Percentiles rank a stretch among this genome's conserved stretches.
phyloP scores from a whole-genome alignment of 2,329 filamentous ascomycete genomes.

The Monilinia fructicola region DNA sequence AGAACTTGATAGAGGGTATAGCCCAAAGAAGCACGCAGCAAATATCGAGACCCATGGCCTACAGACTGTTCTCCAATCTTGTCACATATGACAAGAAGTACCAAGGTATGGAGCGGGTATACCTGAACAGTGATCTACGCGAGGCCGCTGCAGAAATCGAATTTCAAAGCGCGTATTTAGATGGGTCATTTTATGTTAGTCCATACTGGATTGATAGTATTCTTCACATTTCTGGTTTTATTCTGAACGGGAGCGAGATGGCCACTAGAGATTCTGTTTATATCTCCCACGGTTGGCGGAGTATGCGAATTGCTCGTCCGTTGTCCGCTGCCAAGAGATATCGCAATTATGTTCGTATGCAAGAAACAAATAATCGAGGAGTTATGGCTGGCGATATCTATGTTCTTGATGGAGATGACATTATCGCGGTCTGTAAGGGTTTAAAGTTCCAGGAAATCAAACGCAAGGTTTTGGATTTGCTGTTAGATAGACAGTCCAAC shows the following conservation, averaged over 20 bases:
- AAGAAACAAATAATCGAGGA: background rate
- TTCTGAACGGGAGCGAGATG: constrained; percentile 55
- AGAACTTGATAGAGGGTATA: constrained; percentile 16
- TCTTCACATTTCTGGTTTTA: constrained; percentile 58
- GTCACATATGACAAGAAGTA: constrained; percentile 56
- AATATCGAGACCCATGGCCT: constrained; percentile 57
- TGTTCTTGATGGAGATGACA: constrained; percentile 39
- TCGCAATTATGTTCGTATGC: constrained; percentile 56
- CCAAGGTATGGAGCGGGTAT: constrained; percentile 56
- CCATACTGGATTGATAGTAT: constrained; percentile 59
- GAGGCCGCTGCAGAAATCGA: constrained; percentile 48
- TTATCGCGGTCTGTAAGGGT: constrained; percentile 40
- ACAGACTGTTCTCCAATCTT: constrained; percentile 62
- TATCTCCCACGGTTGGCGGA: constrained; percentile 59
- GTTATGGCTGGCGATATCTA: constrained; percentile 41
- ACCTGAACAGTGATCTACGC: constrained; percentile 49
- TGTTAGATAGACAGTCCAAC: background rate
- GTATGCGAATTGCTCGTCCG: constrained; percentile 50
- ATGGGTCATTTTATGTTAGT: constrained; percentile 38
- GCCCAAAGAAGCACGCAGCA: constrained; percentile 39
- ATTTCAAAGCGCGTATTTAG: constrained; percentile 44
- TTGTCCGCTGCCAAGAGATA: constrained; percentile 49
- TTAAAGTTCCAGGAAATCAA: constrained; percentile 29
- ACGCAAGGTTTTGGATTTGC: constrained; percentile 8
- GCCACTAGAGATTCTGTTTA: constrained; percentile 52